phyloP scores from a whole-genome alignment of 2,329 filamentous ascomycete genomes.

The Penicillium griseofulvum region DNA sequence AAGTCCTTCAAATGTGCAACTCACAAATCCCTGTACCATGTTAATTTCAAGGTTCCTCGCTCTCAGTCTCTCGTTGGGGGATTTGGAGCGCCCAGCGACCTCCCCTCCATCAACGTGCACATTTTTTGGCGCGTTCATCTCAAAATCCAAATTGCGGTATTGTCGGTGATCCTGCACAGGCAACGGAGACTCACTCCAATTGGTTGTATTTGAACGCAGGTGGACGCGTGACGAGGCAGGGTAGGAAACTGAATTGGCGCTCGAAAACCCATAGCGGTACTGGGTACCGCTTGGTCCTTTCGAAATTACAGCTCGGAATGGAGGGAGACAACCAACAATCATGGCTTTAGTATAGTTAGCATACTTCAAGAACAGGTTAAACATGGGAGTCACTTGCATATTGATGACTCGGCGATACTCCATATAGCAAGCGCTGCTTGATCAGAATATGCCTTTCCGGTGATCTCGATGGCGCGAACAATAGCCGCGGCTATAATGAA shows the following conservation, averaged over 20 bases:
- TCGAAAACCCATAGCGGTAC: conserved; percentile 2
- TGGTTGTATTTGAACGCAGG: not conserved
- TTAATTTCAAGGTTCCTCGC: conserved; percentile 4
- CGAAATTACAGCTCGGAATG: conserved; percentile 17
- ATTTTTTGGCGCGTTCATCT: not conserved
- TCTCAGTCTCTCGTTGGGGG: not conserved
- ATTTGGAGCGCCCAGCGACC: not conserved
- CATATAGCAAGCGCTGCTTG: conserved; percentile 17
- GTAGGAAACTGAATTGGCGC: not conserved
- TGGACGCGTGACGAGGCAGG: not conserved
- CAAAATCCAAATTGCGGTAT: not conserved
- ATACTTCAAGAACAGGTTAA: not conserved
- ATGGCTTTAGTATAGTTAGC: conserved; percentile 9
- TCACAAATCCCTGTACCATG: conserved; percentile 16
- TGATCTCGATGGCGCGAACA: conserved; percentile 27
- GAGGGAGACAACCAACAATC: conserved; percentile 18
- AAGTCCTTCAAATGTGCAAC: not conserved
- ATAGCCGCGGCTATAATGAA: conserved; percentile 26
- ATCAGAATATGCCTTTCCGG: conserved; percentile 19
- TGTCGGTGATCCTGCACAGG: not conserved
- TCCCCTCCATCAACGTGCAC: not conserved
- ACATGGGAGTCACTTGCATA: conserved; percentile 8
- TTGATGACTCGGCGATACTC: conserved; percentile 19
- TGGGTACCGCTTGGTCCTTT: not conserved
- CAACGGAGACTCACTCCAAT: not conserved